Conservation (phyloP, 805 yeast genomes). For the Saccharomycopsis amapae region DNA sequence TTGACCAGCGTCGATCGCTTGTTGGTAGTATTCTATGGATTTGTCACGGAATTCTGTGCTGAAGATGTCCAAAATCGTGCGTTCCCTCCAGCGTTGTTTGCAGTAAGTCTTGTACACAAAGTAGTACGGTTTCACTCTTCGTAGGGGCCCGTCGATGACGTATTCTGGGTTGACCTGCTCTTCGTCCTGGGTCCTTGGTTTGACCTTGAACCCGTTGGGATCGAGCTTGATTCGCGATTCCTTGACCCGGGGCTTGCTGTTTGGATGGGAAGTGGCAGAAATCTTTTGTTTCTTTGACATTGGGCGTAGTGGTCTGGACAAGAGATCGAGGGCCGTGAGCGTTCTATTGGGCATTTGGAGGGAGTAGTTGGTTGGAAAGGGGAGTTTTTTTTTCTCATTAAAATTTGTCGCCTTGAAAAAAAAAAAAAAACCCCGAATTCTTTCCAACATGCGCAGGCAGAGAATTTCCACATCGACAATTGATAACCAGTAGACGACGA, state of each 20-base stretch:
- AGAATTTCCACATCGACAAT: no score
- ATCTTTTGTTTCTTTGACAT: no score
- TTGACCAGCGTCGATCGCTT: conserved; percentile 51
- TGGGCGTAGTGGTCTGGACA: no score
- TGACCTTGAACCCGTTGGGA: not conserved
- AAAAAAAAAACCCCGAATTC: no score
- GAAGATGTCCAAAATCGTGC: conserved; percentile 76
- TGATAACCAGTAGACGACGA: no score
- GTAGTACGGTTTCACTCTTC: conserved; percentile 78
- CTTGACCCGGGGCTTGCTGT: not conserved
- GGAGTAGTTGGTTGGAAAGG: no score
- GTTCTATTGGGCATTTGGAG: no score
- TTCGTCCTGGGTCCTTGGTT: not conserved
- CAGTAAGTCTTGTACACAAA: conserved; percentile 89
- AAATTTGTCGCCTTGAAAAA: no score
- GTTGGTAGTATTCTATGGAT: conserved; percentile 55
- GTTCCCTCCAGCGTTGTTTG: conserved; percentile 84
- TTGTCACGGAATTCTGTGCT: conserved; percentile 78
- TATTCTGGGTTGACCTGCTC: not conserved
- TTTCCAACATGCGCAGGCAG: no score
- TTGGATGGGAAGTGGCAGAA: no score
- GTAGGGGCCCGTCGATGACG: conserved; percentile 25
- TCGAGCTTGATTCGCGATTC: not conserved
- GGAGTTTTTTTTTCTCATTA: no score
- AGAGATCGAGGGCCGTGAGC: no score